phyloP scores from a whole-genome alignment of 495 filamentous ascomycete species.

The Podospora comata region DNA sequence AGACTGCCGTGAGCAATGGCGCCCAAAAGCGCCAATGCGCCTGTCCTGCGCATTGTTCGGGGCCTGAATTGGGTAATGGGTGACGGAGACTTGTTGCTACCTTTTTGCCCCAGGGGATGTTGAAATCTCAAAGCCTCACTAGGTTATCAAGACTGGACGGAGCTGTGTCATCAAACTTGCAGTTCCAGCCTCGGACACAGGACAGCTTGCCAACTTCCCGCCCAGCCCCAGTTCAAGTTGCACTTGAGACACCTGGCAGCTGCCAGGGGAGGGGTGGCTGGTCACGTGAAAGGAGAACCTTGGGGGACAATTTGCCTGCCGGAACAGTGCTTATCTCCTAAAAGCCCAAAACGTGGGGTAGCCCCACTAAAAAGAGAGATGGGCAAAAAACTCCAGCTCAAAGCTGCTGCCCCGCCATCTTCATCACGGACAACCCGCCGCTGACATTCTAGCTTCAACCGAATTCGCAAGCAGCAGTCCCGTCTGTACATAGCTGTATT shows the following conservation, averaged over 20 bases:
- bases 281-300: conserved; percentile 19
- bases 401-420: conserved; percentile 2
- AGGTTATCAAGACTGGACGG: background rate
- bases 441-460: background rate
- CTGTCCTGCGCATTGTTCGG: conserved; percentile 31
- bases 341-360: background rate
- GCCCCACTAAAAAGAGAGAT: background rate
- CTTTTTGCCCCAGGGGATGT: background rate
- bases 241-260: conserved; percentile 23
- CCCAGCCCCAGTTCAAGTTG: background rate
- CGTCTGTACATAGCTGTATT: background rate
- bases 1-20: conserved; percentile 29
- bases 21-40: conserved; percentile 36
- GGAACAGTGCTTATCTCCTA: background rate
- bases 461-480: background rate
- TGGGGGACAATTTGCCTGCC: background rate
- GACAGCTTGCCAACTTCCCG: conserved; percentile 30
- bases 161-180: background rate
- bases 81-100: background rate
- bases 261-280: conserved; percentile 4
- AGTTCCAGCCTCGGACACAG: conserved; percentile 14
- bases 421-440: background rate
- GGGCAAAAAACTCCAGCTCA: background rate
- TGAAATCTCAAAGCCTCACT: background rate
- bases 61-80: background rate